Base-by-base conservation (phyloP, 1,284 basidiomycete genomes). In the Stygiomarasmius scandens region DNA sequence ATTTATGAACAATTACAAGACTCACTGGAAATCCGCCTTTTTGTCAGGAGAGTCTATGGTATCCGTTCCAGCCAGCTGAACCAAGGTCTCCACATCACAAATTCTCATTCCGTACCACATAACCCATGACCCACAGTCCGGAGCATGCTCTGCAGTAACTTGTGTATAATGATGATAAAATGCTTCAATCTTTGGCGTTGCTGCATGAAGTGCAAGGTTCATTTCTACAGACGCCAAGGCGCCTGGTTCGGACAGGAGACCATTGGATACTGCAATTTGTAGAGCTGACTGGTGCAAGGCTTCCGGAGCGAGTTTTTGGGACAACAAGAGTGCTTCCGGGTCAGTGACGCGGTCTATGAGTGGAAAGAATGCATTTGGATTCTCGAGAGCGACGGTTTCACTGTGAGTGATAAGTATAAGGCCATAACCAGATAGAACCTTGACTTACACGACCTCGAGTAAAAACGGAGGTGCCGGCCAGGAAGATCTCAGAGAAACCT, bases 51-150 rank as follows among this genome's bases (percentile, higher is more conserved):
- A 61, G 58, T 84, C 84, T 55, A 85, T 78, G 14, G 78, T 75
- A 58, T 89, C 84, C 20, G 79, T 66, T 38, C 83, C 83, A 16
- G 82, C 82, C 32, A 91, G 76, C 46, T 73, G 77, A 45, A 76
- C 77, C 51, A 95, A 75, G 2, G 77, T 82, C 43, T 90, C 84
- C 2, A 83, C 79, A 54, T 86, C 85, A 67, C 94, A 96, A 10
- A 90, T 84, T 16, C 85, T 79, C 58, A 85, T 75, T 0, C 92
- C 92, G 64, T 90, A 88, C 89, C 92, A 95, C 59, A 95, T 91
- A 2, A 96, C 87, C 94, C 93, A 96, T 19, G 88, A 89, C 1
- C 79, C 85, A 67, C 94, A 95, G 0, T 71, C 69, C 2, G 68
- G 64, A 19, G 68, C 67, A 11, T 74, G 71, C 5, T 59, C 56